Evolutionary conservation across 2,329 filamentous ascomycete genomes (phyloP).

Genomic region (Alternaria brassicae): DNA sequence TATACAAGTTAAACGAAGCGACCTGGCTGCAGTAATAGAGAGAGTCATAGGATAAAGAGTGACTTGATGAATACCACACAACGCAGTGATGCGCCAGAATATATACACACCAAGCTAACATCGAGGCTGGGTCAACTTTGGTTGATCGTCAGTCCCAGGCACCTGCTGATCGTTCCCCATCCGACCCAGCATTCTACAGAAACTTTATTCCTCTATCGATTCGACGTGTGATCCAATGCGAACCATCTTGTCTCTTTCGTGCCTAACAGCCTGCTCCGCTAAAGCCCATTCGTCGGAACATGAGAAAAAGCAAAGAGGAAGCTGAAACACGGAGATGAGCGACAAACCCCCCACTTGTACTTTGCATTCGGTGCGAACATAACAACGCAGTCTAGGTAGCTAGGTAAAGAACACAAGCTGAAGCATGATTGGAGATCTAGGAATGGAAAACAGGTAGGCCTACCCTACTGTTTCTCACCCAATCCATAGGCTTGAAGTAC

Average conservation of each 20-base stretch:
- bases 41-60: neutral
- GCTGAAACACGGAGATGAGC: slow-evolving; percentile 2
- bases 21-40: neutral
- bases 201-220: neutral
- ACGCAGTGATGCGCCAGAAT: neutral
- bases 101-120: neutral
- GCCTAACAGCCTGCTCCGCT: neutral
- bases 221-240: neutral
- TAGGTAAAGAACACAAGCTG: neutral
- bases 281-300: neutral
- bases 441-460: neutral
- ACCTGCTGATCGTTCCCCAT: neutral
- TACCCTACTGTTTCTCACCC: neutral
- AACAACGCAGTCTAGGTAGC: neutral
- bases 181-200: neutral
- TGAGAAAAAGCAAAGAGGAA: neutral
- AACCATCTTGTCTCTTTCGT: neutral
- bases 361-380: neutral
- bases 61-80: neutral
- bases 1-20: neutral
- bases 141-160: neutral
- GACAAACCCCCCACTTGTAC: neutral
- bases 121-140: neutral
- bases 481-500: slow-evolving; percentile 3
- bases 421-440: neutral